Evolutionary conservation across 805 yeast species (phyloP), one percentile per base, ranked within the genome.

Genomic region (Metschnikowia santaceciliae): DNA sequence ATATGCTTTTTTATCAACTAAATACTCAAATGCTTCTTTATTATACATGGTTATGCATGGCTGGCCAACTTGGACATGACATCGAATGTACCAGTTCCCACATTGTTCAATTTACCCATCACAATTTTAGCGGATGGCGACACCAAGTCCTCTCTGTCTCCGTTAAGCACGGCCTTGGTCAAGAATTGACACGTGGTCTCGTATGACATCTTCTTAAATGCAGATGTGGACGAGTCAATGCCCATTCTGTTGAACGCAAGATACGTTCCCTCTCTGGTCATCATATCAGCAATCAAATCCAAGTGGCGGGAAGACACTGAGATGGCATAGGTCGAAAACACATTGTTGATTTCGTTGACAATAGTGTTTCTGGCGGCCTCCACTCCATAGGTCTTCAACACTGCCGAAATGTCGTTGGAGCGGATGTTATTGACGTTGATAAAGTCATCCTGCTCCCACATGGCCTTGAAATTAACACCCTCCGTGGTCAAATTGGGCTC

Each of bases 291-390:
- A 69, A 94, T 86, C 68, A 94, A 82, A 67, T 94, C 99, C 73
- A 94, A 82, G 75, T 94, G 99, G 70, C 99, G 89, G 48, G 82
- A 76, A 50, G 94, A 86, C 53, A 94, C 99, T 53, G 90, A 75
- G 66, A 94, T 94, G 63, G 98, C 98, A 71, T 94, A 94, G 48
- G 95, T 90, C 54, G 90, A 89, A 82, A 94, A 94, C 61, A 94
- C 99, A 61, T 89, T 88, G 72, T 88, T 87, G 68, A 94, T 88
- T 78, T 94, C 99, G 63, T 89, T 86, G 32, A 90, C 98, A 75
- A 94, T 88, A 33, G 99, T 94, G 70, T 90, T 90, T 71, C 99
- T 83, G 19, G 99, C 99, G 45, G 99, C 99, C 74, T 95, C 99
- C 48, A 92, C 99, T 69, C 99, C 99, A 63, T 94, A 94, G 0